phyloP scores from a whole-genome alignment of 768 basidiomycete species.

The Udeniomyces megalosporus region DNA sequence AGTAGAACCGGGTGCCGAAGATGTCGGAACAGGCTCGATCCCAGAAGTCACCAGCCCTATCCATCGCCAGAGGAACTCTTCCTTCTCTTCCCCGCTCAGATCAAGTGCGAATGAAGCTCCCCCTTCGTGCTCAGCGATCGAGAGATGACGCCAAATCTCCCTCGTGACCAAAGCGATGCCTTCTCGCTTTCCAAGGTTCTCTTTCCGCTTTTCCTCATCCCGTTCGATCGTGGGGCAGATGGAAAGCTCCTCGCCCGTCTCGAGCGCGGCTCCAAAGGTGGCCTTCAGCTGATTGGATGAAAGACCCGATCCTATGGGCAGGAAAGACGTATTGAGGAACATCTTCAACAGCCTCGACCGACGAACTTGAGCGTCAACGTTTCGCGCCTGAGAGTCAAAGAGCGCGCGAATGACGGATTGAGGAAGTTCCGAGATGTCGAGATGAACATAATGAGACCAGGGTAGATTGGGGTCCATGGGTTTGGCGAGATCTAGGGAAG shows the following conservation, averaged over 20 bases:
- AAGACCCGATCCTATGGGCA: neutral
- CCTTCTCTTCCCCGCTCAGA: neutral
- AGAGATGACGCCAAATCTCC: neutral
- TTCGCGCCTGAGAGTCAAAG: neutral
- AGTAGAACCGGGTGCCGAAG: neutral
- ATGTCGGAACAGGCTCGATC: neutral
- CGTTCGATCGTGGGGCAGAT: neutral
- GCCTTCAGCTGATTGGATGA: neutral
- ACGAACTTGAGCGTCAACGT: neutral
- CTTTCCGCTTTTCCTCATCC: neutral
- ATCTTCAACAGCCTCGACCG: neutral
- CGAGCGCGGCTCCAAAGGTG: neutral
- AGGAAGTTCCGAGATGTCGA: neutral
- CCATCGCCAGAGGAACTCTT: neutral
- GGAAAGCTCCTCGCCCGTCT: neutral
- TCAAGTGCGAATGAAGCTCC: too few species aligned
- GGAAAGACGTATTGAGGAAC: neutral
- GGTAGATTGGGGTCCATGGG: too few species aligned
- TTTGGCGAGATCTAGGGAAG: too few species aligned
- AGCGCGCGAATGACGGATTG: neutral
- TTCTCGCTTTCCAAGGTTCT: neutral
- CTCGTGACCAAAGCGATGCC: neutral
- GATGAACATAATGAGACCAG: too few species aligned
- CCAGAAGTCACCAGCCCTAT: neutral
- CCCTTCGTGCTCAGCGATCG: neutral